phyloP scores from a whole-genome alignment of 2,329 filamentous ascomycete genomes.

The Aschersonia sp. region DNA sequence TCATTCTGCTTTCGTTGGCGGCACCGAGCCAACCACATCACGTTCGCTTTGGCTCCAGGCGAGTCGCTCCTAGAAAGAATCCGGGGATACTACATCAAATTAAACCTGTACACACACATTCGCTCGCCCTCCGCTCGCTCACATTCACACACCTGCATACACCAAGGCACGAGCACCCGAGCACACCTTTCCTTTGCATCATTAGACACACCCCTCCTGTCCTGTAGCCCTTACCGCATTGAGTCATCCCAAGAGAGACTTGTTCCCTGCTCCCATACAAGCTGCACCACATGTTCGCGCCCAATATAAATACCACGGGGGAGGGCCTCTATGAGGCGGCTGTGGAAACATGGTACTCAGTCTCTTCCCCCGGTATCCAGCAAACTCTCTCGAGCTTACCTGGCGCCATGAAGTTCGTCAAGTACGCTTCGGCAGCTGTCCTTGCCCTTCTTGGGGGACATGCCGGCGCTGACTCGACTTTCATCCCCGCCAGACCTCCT shows the following conservation, averaged over 20 bases:
- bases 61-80: not conserved
- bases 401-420: constrained; percentile 8
- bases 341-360: constrained; percentile 1
- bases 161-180: not conserved
- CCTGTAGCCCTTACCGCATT: not conserved
- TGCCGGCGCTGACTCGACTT: constrained; percentile 29
- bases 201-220: not conserved
- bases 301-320: constrained; percentile 6
- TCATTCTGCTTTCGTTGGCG: too few relatives aligned
- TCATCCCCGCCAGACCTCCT: constrained; percentile 49
- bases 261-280: not conserved
- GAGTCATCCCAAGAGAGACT: not conserved
- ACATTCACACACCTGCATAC: not conserved
- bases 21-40: not conserved
- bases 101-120: not conserved
- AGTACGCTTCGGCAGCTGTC: constrained; percentile 7
- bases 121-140: not conserved
- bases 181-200: too few relatives aligned
- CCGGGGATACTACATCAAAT: not conserved
- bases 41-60: not conserved
- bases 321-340: constrained; percentile 2
- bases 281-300: constrained; percentile 2
- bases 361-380: constrained; percentile 1
- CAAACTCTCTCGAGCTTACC: constrained; percentile 3
- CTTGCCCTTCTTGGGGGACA: constrained; percentile 7